These are phyloP conservation scores for Endothia cerciana DNA, from an alignment of 2,329 filamentous ascomycete genomes.

Conservation along the genomic window DNA sequence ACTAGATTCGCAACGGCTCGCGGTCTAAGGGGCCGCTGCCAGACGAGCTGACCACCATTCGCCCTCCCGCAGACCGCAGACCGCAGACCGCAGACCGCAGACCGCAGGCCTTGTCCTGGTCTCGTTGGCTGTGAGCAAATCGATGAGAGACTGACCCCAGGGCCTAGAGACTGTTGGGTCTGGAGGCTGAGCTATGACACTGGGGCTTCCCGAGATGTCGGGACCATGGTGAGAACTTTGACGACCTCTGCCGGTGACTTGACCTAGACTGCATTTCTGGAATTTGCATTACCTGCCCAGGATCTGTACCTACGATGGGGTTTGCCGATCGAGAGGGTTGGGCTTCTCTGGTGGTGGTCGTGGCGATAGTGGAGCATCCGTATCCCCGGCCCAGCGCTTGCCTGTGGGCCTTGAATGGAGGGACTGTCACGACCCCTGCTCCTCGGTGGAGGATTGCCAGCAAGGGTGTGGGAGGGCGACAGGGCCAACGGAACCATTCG, in stretches of 20 bases:
- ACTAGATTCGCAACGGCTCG: slow-evolving; percentile 20
- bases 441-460: slow-evolving; percentile 9
- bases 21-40: slow-evolving; percentile 1
- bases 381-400: slow-evolving; percentile 28
- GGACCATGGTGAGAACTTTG: slow-evolving; percentile 6
- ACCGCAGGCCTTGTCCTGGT: slow-evolving; percentile 29
- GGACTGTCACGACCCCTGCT: slow-evolving; percentile 19
- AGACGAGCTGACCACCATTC: slow-evolving; percentile 25
- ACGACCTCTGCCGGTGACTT: neutral
- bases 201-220: slow-evolving; percentile 1
- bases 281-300: neutral
- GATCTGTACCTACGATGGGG: slow-evolving; percentile 4
- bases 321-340: neutral
- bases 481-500: slow-evolving; percentile 37
- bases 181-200: neutral
- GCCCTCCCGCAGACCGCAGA: slow-evolving; percentile 21
- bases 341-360: neutral
- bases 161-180: neutral
- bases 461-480: slow-evolving; percentile 14
- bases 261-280: neutral
- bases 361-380: slow-evolving; percentile 22
- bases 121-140: slow-evolving; percentile 9
- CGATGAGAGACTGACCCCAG: neutral
- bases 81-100: slow-evolving; percentile 26
- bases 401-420: slow-evolving; percentile 37